phyloP scores from a whole-genome alignment of 139 green algal species.

The Closterium sp. region DNA sequence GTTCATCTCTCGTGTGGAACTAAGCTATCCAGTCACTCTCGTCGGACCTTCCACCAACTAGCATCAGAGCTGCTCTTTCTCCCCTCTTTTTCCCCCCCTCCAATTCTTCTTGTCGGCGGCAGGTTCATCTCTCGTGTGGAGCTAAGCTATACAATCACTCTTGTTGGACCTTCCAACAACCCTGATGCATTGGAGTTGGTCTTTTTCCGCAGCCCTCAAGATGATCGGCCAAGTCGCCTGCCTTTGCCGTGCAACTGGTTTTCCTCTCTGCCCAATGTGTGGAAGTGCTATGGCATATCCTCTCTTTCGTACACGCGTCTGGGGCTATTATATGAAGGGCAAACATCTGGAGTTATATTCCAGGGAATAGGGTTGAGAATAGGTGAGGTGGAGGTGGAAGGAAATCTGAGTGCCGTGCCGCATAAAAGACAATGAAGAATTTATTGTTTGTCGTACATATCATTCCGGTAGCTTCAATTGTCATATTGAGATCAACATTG shows the following conservation, averaged over 20 bases:
- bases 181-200: background rate
- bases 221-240: background rate
- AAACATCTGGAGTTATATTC: background rate
- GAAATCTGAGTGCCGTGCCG: background rate
- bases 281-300: background rate
- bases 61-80: background rate
- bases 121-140: background rate
- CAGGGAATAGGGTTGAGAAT: background rate
- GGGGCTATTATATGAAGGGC: background rate
- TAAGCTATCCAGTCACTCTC: background rate
- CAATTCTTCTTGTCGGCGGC: too few species aligned
- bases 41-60: background rate
- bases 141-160: background rate
- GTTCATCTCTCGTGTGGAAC: background rate
- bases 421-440: background rate
- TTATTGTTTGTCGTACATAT: too few species aligned
- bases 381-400: background rate
- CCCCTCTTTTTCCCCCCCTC: too few species aligned
- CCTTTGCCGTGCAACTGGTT: background rate
- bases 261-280: background rate
- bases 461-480: too few species aligned
- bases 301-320: background rate
- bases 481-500: too few species aligned
- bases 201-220: background rate
- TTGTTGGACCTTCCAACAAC: background rate